phyloP scores from a whole-genome alignment of 148 eudicot species.

The Fagopyrum homotropicum region DNA sequence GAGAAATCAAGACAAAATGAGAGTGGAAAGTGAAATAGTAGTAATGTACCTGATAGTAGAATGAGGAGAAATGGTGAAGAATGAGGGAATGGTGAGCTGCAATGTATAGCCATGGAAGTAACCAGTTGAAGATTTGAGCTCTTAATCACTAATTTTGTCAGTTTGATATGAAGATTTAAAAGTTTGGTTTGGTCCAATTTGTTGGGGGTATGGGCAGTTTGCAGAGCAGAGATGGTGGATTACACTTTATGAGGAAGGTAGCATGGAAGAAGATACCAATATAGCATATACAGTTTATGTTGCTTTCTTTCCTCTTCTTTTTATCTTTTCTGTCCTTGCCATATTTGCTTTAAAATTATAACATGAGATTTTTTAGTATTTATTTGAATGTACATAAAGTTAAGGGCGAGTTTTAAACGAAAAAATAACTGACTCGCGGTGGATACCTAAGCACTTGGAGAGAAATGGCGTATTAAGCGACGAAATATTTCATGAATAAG shows the following conservation, averaged over 20 bases:
- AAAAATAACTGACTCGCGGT: too few relatives aligned
- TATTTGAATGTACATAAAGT: too few relatives aligned
- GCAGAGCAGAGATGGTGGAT: neutral
- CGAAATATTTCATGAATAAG: too few relatives aligned
- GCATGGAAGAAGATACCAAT: neutral
- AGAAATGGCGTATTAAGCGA: too few relatives aligned
- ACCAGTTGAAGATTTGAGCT: neutral
- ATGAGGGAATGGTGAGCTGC: neutral
- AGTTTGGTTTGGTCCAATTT: neutral
- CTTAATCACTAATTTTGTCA: too few relatives aligned
- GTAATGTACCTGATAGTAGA: slow-evolving; percentile 1
- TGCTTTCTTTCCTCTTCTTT: neutral
- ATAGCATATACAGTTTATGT: neutral
- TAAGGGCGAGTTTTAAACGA: too few relatives aligned
- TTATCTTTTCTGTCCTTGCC: neutral
- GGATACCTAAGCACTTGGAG: too few relatives aligned
- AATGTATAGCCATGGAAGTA: neutral
- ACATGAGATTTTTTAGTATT: too few relatives aligned
- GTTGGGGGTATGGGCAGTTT: neutral
- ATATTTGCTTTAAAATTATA: neutral
- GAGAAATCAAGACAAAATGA: neutral
- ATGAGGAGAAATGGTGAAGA: neutral
- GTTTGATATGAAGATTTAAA: neutral
- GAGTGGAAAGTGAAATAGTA: neutral
- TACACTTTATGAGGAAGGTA: neutral